Percentiles rank a stretch among this genome's conserved stretches.
Conservation (phyloP, 345 rosid genomes). For the Ceriops decandra region DNA sequence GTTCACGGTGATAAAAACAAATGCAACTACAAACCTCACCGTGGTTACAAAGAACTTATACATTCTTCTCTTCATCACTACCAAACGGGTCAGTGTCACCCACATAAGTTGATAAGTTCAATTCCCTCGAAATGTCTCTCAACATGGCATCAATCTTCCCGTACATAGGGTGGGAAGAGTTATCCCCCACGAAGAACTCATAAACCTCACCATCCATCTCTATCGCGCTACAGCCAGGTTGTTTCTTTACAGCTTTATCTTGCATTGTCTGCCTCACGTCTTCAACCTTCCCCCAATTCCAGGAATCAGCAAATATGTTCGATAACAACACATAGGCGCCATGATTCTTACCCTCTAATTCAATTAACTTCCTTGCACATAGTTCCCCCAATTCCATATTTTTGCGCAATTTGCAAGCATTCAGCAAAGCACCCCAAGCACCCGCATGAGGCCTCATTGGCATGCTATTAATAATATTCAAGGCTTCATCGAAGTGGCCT, state of each 20-base stretch:
- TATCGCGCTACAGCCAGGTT: constrained; percentile 58
- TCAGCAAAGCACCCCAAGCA: constrained; percentile 68
- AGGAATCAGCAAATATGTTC: constrained; percentile 57
- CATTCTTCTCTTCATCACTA: background rate
- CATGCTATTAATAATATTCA: constrained; percentile 42
- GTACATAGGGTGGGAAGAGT: constrained; percentile 39
- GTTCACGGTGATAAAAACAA: background rate
- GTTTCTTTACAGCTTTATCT: constrained; percentile 48
- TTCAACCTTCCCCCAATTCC: constrained; percentile 48
- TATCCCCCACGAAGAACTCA: constrained; percentile 54
- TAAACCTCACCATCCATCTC: constrained; percentile 58
- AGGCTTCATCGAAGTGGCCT: constrained; percentile 47
- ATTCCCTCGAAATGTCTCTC: background rate
- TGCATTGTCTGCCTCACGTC: constrained; percentile 48
- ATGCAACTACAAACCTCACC: background rate
- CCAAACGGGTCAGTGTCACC: background rate
- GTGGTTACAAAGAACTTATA: background rate
- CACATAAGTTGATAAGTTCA: constrained; percentile 7
- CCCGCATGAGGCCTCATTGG: constrained; percentile 57
- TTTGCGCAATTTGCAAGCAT: constrained; percentile 53
- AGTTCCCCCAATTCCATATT: constrained; percentile 51
- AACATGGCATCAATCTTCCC: background rate
- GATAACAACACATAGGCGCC: constrained; percentile 62
- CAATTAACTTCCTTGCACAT: constrained; percentile 47
- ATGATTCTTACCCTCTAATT: constrained; percentile 46